Evolutionary conservation across 257 asterid genomes (phyloP), one percentile per base, ranked within the genome.

Genomic region (Nicotiana noctiflora): DNA sequence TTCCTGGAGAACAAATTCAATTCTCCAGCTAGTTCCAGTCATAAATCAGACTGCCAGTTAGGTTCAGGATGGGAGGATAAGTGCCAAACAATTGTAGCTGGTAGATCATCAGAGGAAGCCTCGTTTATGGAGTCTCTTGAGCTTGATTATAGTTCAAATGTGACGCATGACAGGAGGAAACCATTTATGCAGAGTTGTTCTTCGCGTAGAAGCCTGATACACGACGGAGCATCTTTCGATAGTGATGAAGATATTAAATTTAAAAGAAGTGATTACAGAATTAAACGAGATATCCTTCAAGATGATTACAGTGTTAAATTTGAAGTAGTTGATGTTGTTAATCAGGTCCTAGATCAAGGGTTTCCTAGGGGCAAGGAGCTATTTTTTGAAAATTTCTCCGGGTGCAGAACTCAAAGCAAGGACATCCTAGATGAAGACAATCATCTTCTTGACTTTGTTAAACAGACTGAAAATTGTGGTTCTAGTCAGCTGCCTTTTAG

Each of bases 131-230:
- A 85, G 75, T 84, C 76, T 86, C 87, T 84, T 82, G 83, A 83
- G 65, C 78, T 77, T 53, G 74, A 55, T 76, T 90, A 84, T 82
- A 81, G 78, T 83, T 79, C 84, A 51, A 70, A 79, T 83, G 77
- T 85, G 68, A 61, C 32, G 44, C 70, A 83, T 84, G 89, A 84
- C 37, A 75, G 67, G 6, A 72, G 66, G 83, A 89, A 80, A 82
- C 85, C 93, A 78, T 80, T 84, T 85, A 84, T 90, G 49, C 82
- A 85, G 84, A 82, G 87, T 87, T 89, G 89, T 86, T 90, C 86
- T 72, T 82, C 68, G 76, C 85, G 59, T 75, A 87, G 84, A 85
- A 76, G 81, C 86, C 83, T 86, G 81, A 66, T 75, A 81, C 84
- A 52, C 67, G 84, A 87, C 57, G 87, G 56, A 82, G 81, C 85